These are phyloP conservation scores for Globisporangium sylvaticum DNA, from an alignment of 352 stramenopile genomes.

Conservation along the genomic window DNA sequence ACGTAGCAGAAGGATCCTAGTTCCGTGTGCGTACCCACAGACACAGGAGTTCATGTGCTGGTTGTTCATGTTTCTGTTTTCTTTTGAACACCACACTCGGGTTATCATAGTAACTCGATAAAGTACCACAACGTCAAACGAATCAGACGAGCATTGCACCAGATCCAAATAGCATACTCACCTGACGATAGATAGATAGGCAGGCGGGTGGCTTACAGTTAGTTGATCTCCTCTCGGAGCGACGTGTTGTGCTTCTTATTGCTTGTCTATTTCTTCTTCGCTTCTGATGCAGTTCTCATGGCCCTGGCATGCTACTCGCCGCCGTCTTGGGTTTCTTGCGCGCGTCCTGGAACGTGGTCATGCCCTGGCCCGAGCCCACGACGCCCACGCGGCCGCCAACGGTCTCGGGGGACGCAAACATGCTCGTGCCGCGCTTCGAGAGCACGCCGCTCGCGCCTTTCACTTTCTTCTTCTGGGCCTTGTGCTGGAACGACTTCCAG, in stretches of 20 bases:
- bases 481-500: constrained; percentile 85
- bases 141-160: too few relatives aligned
- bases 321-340: constrained; percentile 64
- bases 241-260: too few relatives aligned
- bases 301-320: background rate
- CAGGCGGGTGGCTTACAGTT: too few relatives aligned
- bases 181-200: too few relatives aligned
- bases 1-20: too few relatives aligned
- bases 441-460: constrained; percentile 67
- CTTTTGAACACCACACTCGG: too few relatives aligned
- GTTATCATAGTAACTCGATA: too few relatives aligned
- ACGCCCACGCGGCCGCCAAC: constrained; percentile 84
- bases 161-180: too few relatives aligned
- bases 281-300: background rate
- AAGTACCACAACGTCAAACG: too few relatives aligned
- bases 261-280: background rate
- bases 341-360: constrained; percentile 75
- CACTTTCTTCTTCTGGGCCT: constrained; percentile 70
- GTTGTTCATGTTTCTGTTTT: too few relatives aligned
- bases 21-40: too few relatives aligned
- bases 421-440: constrained; percentile 79
- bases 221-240: background rate
- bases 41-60: too few relatives aligned
- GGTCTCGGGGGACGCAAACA: constrained; percentile 87
- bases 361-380: constrained; percentile 82